phyloP scores from a whole-genome alignment of 208 protist species.

The Leishmania mexicana region DNA sequence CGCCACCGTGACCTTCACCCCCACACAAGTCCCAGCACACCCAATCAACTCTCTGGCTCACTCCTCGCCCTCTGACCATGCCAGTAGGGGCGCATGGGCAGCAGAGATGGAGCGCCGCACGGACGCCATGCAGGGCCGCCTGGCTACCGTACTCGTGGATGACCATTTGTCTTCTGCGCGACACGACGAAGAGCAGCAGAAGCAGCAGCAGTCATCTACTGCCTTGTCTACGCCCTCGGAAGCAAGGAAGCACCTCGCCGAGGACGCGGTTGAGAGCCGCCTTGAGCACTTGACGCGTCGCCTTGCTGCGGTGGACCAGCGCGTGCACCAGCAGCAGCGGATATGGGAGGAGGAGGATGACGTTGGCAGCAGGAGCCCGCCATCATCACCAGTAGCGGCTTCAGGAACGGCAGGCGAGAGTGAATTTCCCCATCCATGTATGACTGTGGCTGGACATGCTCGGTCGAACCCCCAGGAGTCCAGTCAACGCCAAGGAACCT shows the following conservation, averaged over 20 bases:
- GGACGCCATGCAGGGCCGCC: not conserved
- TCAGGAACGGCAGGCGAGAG: not conserved
- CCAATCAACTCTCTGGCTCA: not conserved
- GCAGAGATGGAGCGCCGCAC: not conserved
- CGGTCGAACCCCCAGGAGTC: not conserved
- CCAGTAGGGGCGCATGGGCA: not conserved
- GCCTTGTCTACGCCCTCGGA: not conserved
- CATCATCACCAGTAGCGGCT: not conserved
- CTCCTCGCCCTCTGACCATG: not conserved
- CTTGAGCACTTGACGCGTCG: constrained; percentile 10
- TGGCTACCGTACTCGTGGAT: not conserved
- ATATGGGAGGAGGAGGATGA: not conserved
- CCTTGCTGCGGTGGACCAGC: not conserved
- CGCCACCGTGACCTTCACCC: not conserved
- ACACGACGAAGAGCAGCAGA: not conserved
- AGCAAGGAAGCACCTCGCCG: constrained; percentile 3
- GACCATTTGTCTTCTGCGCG: not conserved
- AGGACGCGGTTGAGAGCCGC: constrained; percentile 4
- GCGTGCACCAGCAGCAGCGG: constrained; percentile 2
- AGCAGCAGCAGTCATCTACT: not conserved
- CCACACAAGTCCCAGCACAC: not conserved
- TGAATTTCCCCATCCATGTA: not conserved
- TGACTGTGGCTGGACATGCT: not conserved
- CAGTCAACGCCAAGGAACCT: not conserved
- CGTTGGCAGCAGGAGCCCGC: not conserved